These are phyloP conservation scores for Cyberlindnera veronae DNA, from an alignment of 805 yeast genomes.

Conservation along the genomic window DNA sequence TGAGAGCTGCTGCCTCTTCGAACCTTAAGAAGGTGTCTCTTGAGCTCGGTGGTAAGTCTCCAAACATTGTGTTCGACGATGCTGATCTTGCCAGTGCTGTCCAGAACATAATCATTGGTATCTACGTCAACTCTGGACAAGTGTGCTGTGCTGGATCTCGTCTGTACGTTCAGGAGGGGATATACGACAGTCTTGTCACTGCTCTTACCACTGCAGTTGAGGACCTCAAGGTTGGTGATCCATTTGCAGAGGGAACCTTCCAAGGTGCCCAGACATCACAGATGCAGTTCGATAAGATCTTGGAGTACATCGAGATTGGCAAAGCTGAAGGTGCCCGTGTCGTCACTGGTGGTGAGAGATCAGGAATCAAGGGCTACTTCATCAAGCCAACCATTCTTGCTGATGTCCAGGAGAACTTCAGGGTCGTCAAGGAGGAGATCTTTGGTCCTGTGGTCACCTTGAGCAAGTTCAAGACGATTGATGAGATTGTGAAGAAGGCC, in stretches of 20 bases:
- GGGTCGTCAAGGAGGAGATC: constrained; percentile 72
- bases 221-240: constrained; percentile 69
- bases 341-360: constrained; percentile 66
- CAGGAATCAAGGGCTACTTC: constrained; percentile 60
- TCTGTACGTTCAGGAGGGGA: constrained; percentile 78
- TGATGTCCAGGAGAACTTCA: constrained; percentile 64
- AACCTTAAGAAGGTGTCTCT: constrained; percentile 87
- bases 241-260: constrained; percentile 70
- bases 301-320: constrained; percentile 75
- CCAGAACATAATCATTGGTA: constrained; percentile 72
- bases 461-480: constrained; percentile 75
- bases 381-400: constrained; percentile 73
- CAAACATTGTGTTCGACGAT: constrained; percentile 83
- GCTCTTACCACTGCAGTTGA: constrained; percentile 55
- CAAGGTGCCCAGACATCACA: constrained; percentile 94
- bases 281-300: constrained; percentile 72
- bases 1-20: constrained; percentile 75
- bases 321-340: constrained; percentile 78
- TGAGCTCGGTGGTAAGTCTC: constrained; percentile 97
- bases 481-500: constrained; percentile 74
- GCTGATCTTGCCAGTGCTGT: constrained; percentile 77
- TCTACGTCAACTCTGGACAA: constrained; percentile 93
- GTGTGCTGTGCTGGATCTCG: constrained; percentile 95
- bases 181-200: constrained; percentile 72
- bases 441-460: constrained; percentile 92